phyloP scores from a whole-genome alignment of 306 rosid species.

The Vicia villosa region DNA sequence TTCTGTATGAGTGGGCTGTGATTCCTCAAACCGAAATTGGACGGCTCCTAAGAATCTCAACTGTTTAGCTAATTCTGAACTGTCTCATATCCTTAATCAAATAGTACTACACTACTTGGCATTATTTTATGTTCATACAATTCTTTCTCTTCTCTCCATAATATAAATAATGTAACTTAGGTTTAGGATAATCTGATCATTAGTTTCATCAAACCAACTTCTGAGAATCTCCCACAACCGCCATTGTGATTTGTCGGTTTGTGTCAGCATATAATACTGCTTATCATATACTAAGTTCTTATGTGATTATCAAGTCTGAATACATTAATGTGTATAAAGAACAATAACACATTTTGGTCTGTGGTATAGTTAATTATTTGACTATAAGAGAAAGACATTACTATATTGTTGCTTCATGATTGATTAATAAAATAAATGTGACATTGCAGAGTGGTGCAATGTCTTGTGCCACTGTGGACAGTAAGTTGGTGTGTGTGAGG shows the following conservation, averaged over 20 bases:
- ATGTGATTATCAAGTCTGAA: background rate
- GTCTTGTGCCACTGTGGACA: constrained; percentile 36
- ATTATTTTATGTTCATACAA: constrained; percentile 27
- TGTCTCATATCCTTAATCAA: constrained; percentile 40
- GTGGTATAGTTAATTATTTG: constrained; percentile 52
- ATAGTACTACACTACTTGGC: constrained; percentile 35
- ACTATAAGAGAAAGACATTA: constrained; percentile 37
- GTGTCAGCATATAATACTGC: constrained; percentile 34
- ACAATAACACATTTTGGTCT: constrained; percentile 43
- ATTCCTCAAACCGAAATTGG: constrained; percentile 58
- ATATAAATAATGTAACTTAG: constrained; percentile 33
- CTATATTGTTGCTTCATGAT: constrained; percentile 9
- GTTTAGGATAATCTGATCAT: constrained; percentile 45
- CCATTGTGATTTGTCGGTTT: constrained; percentile 66
- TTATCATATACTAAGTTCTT: background rate
- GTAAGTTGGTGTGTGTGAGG: constrained; percentile 23
- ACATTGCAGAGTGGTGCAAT: constrained; percentile 1
- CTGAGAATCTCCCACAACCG: constrained; percentile 50
- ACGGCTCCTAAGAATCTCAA: constrained; percentile 64
- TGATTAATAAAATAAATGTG: too few relatives aligned
- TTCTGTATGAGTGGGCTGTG: constrained; percentile 68
- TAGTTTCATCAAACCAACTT: constrained; percentile 50
- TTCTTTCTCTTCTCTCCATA: background rate
- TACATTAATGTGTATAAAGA: background rate
- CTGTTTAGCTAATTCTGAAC: constrained; percentile 54